A percentile compares a stretch with the other conserved stretches of the same genome.
Evolutionary conservation across 164 flowering plant genomes (phyloP).

Genomic region (Buxus sempervirens): DNA sequence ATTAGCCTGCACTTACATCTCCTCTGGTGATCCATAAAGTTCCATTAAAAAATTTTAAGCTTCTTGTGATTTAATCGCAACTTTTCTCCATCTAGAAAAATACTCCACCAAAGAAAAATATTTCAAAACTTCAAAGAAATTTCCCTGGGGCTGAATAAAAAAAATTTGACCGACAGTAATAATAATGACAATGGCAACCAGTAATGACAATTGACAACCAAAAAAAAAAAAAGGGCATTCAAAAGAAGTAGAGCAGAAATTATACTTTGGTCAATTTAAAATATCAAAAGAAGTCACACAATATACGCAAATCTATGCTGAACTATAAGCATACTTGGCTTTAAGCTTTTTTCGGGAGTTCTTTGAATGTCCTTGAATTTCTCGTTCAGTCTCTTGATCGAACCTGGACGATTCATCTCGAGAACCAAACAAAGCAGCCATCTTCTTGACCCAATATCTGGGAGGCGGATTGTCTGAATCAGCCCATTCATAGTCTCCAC

Average conservation of each 20-base stretch:
- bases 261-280: neutral
- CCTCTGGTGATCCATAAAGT: no score
- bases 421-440: conserved; percentile 80
- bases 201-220: neutral
- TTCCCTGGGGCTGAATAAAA: no score
- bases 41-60: no score
- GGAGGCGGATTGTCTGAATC: conserved; percentile 96
- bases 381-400: conserved; percentile 29
- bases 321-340: conserved; percentile 29
- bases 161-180: no score
- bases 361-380: conserved; percentile 16
- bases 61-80: no score
- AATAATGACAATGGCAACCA: neutral
- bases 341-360: conserved; percentile 18
- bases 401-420: conserved; percentile 36
- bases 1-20: no score
- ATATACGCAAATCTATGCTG: neutral
- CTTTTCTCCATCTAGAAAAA: no score
- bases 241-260: neutral
- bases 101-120: no score
- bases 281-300: neutral
- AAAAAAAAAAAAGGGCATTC: neutral
- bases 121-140: no score
- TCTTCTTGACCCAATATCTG: conserved; percentile 67
- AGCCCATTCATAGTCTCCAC: conserved; percentile 99